Evolutionary conservation across 805 yeast genomes (phyloP), one percentile per base, ranked within the genome.

Genomic region (Nakazawaea siamensis): DNA sequence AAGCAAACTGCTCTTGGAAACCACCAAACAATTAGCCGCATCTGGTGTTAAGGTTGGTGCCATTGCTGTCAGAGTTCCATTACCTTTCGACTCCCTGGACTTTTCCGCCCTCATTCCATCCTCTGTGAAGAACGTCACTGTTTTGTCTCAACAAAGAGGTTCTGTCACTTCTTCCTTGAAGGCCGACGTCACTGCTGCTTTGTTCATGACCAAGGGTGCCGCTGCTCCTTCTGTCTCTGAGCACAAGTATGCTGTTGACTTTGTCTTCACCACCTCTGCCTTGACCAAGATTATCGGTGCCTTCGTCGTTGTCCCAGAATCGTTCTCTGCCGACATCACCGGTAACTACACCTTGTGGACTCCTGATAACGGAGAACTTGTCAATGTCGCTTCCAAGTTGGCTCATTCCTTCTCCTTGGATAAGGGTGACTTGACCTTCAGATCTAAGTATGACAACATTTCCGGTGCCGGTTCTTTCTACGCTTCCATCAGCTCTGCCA

Each of bases 401-500:
- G 80, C 87, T 0, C 81, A 77, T 41, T 65, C 84, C 16, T 65
- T 81, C 45, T 76, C 94, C 2, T 64, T 81, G 49, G 80, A 73
- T 46, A 71, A 70, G 39, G 51, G 66, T 34, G 50, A 57, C 27
- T 68, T 80, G 38, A 58, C 68, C 35, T 69, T 73, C 54, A 68
- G 81, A 54, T 69, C 81, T 34, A 73, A 72, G 49, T 85, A 64
- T 48, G 95, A 90, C 55, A 87, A 84, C 54, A 52, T 66, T 24
- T 62, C 74, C 12, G 72, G 70, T 34, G 90, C 88, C 24, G 97
- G 97, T 42, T 52, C 73, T 7, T 76, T 78, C 53, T 84, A 80
- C 55, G 70, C 87, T 25, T 83, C 80, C 49, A 60, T 81, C 33
- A 56, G 64, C 18, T 59, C 69, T 5, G 41, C 52, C 3, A 43